Percentiles rank a stretch among this genome's conserved stretches.
Conservation (phyloP, 2,329 filamentous ascomycete genomes). For the Dichotomopilus funicola region DNA sequence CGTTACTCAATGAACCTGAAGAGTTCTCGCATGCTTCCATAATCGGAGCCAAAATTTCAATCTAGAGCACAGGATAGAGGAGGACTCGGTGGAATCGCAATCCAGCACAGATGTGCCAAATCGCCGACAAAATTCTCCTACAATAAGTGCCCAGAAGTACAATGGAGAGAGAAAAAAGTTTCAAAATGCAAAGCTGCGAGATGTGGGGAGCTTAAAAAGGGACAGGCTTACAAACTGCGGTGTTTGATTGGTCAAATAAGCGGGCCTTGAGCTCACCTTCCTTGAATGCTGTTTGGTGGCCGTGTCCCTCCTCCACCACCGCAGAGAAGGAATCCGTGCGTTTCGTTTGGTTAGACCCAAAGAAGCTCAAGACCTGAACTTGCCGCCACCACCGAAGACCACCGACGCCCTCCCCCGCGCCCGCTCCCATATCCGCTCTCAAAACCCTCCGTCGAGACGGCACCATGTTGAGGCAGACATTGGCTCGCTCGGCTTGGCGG, state of each 20-base stretch:
- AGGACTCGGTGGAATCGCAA: constrained; percentile 50
- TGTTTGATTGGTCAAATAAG: constrained; percentile 21
- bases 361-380: constrained; percentile 12
- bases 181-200: constrained; percentile 13
- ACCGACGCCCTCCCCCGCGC: constrained; percentile 17
- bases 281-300: constrained; percentile 10
- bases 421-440: constrained; percentile 22
- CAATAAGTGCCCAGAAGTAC: constrained; percentile 64
- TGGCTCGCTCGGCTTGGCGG: constrained; percentile 64
- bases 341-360: background rate
- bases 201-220: constrained; percentile 10
- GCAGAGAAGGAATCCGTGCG: too few species aligned
- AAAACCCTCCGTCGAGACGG: constrained; percentile 48
- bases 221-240: constrained; percentile 19
- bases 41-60: constrained; percentile 52
- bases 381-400: constrained; percentile 20
- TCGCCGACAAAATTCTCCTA: constrained; percentile 47
- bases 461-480: constrained; percentile 62
- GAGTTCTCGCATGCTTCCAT: constrained; percentile 61
- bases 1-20: constrained; percentile 51
- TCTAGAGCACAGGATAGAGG: constrained; percentile 71
- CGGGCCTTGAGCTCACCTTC: constrained; percentile 16
- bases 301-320: background rate
- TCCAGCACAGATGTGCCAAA: constrained; percentile 29
- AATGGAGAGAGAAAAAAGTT: constrained; percentile 42